These are phyloP conservation scores for Buxus sempervirens DNA, from an alignment of 164 flowering plant genomes.

Conservation along the genomic window DNA sequence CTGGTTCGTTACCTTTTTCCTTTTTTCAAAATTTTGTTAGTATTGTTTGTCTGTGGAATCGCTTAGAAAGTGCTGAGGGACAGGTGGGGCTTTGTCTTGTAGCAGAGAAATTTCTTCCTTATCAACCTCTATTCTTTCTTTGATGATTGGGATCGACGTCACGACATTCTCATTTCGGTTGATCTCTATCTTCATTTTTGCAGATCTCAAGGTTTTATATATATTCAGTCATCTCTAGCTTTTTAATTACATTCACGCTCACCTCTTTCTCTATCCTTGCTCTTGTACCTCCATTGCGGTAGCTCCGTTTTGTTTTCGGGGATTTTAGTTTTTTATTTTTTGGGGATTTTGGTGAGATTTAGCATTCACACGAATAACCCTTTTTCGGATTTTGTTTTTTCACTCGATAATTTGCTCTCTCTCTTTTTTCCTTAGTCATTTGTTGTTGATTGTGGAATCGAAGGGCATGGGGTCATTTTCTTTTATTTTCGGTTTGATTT, in stretches of 20 bases:
- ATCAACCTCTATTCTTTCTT: not conserved
- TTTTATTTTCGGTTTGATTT: not conserved
- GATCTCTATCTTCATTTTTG: not conserved
- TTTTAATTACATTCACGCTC: not conserved
- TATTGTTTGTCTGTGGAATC: too few relatives aligned
- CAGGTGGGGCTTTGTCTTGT: not conserved
- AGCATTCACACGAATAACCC: too few relatives aligned
- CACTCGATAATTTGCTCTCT: too few relatives aligned
- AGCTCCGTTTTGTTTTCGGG: not conserved
- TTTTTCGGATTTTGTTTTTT: not conserved
- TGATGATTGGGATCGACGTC: constrained; percentile 5
- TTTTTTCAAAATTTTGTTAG: too few relatives aligned
- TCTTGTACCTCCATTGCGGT: not conserved
- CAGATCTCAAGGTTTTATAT: not conserved
- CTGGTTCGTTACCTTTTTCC: too few relatives aligned
- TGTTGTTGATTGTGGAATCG: not conserved
- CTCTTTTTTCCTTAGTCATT: too few relatives aligned
- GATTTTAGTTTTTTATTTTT: not conserved
- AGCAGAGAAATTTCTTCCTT: not conserved
- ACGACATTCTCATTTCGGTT: not conserved
- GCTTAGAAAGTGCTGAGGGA: not conserved
- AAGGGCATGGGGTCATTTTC: not conserved
- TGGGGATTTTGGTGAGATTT: too few relatives aligned
- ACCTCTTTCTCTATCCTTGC: not conserved
- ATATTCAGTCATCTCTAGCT: not conserved